Evolutionary conservation across 331 rosid genomes (phyloP).

Genomic region (Rhamnella rubrinervis): DNA sequence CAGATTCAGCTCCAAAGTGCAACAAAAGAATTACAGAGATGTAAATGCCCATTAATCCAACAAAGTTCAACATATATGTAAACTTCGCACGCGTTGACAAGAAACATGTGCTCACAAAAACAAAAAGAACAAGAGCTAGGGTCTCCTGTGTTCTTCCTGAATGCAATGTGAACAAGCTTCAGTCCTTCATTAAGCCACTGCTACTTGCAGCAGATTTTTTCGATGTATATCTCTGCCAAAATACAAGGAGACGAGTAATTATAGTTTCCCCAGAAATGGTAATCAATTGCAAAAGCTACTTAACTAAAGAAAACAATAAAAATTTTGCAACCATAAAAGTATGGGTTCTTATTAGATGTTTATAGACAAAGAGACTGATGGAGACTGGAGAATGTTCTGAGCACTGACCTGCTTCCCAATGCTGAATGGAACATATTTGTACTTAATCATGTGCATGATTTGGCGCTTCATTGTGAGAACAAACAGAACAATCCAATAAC

Average conservation of each 20-base stretch:
- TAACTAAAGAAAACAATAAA: background rate
- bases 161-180: slow-evolving; percentile 18
- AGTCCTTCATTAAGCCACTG: slow-evolving; percentile 36
- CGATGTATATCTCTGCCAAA: slow-evolving; percentile 51
- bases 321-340: background rate
- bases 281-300: background rate
- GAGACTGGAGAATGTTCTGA: background rate
- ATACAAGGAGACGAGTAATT: slow-evolving; percentile 13
- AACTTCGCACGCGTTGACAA: slow-evolving; percentile 14
- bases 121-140: slow-evolving; percentile 21
- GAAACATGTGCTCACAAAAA: slow-evolving; percentile 22
- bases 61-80: slow-evolving; percentile 14
- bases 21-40: slow-evolving; percentile 3
- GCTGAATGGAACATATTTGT: slow-evolving; percentile 64
- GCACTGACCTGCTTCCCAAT: slow-evolving; percentile 58
- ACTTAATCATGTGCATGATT: slow-evolving; percentile 70
- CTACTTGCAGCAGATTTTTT: slow-evolving; percentile 40
- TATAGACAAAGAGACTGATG: background rate
- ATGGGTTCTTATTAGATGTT: background rate
- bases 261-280: background rate
- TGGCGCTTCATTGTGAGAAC: slow-evolving; percentile 85
- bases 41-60: slow-evolving; percentile 5
- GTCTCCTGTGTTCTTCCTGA: slow-evolving; percentile 21
- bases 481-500: slow-evolving; percentile 65
- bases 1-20: background rate